Base-by-base conservation (phyloP, 805 yeast species). In the Zygosaccharomyces gambellarensis region DNA sequence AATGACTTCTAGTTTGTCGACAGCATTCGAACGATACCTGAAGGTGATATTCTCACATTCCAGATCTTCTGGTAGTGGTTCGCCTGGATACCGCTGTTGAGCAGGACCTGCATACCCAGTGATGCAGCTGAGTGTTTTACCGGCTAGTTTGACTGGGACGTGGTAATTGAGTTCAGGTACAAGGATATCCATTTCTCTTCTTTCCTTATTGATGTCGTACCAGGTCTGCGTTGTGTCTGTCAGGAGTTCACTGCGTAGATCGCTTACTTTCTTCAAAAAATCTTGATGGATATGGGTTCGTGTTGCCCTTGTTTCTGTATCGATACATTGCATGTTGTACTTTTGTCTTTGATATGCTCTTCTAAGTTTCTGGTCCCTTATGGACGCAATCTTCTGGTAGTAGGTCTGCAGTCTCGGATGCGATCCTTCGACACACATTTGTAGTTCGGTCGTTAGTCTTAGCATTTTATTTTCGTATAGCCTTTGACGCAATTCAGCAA, bases 131-230 rank as follows among this genome's bases (percentile, higher is more conserved):
- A 68, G 44, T 0, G 72, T 63, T 46, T 62, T 62, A 34, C 62
- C 61, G 2, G 62, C 59, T 5, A 64, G 53, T 46, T 68, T 68
- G 14, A 68, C 54, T 14, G 72, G 72, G 3, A 68, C 66, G 47
- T 80, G 77, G 57, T 80, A 66, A 25, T 77, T 79, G 5, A 82
- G 72, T 17, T 78, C 81, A 5, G 69, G 70, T 6, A 64, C 66
- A n/a, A 59, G 56, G 8, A 65, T 60, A 64, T 89, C 96, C 80
- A 88, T 77, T 40, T 81, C 82, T 54, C 95, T 77, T 59, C 97
- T 77, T 65, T 94, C 98, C 60, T 84, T 81, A 68, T 90, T 90
- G 61, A 90, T 86, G 56, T 86, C 84, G 71, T 92, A 92, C 98
- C 98, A 94, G 54, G 81, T 77, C 36, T 85, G 79, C 5, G 97